These are phyloP conservation scores for Excoecaria agallocha DNA, from an alignment of 345 rosid species.

Conservation along the genomic window DNA sequence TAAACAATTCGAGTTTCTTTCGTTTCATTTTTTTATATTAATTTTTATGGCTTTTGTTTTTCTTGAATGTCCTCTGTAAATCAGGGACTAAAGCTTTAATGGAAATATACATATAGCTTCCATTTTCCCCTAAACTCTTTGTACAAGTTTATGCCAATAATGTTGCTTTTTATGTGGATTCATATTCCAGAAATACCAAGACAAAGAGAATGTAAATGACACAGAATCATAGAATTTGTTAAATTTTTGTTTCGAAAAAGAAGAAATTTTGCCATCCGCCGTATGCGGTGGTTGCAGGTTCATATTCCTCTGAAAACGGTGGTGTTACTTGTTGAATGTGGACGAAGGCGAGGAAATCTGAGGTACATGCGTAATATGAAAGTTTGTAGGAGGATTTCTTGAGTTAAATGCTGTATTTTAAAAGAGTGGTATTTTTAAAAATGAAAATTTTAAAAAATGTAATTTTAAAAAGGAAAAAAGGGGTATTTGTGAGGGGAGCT, in stretches of 20 bases:
- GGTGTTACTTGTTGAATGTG: not conserved
- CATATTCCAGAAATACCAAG: too few species aligned
- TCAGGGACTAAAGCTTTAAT: conserved; percentile 11
- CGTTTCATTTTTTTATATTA: too few species aligned
- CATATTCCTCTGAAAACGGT: not conserved
- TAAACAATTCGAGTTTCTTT: not conserved
- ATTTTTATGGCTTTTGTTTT: not conserved
- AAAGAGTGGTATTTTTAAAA: too few species aligned
- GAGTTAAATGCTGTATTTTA: too few species aligned
- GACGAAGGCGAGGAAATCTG: not conserved
- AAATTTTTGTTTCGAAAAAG: not conserved
- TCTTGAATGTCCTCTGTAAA: not conserved
- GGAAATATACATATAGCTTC: not conserved
- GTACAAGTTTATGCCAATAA: too few species aligned
- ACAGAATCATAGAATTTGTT: not conserved
- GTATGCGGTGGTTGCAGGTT: not conserved
- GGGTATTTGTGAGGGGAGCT: too few species aligned
- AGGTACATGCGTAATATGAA: not conserved
- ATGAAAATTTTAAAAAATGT: too few species aligned
- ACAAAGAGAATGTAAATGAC: too few species aligned
- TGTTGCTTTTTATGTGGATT: too few species aligned
- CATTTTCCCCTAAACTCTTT: not conserved
- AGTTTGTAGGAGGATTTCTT: not conserved
- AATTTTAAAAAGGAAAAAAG: too few species aligned
- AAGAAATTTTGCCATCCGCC: not conserved